These are phyloP conservation scores for Fusarium neocosmosporiellum DNA, from an alignment of 2,329 filamentous ascomycete species.

Conservation along the genomic window DNA sequence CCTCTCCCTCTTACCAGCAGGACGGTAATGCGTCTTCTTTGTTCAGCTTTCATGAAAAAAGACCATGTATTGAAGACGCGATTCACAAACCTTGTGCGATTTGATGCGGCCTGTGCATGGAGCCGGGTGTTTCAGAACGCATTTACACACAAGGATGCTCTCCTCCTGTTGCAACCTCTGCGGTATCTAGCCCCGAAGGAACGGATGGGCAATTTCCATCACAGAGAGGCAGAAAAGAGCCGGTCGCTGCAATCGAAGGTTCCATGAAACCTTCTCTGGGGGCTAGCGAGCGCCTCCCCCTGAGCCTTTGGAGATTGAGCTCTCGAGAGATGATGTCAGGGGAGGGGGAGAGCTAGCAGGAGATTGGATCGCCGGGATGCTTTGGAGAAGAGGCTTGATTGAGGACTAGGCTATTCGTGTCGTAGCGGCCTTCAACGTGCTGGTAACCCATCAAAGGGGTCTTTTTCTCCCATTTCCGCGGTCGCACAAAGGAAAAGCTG, in stretches of 20 bases:
- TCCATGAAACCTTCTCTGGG: constrained; percentile 43
- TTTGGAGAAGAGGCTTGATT: not conserved
- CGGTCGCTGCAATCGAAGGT: constrained; percentile 36
- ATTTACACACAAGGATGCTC: constrained; percentile 3
- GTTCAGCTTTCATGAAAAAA: not conserved
- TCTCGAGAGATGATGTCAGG: constrained; percentile 37
- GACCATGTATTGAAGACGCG: not conserved
- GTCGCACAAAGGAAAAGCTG: not conserved
- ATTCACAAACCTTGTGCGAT: constrained; percentile 15
- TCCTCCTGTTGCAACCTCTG: not conserved
- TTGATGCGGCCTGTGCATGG: constrained; percentile 27
- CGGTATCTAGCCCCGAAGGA: constrained; percentile 3
- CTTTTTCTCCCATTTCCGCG: not conserved
- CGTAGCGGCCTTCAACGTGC: not conserved
- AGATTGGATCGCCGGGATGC: constrained; percentile 7
- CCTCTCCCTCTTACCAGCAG: not conserved
- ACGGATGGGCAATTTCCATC: constrained; percentile 11
- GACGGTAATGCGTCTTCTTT: not conserved
- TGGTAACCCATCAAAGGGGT: constrained; percentile 11
- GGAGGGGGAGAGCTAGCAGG: constrained; percentile 27
- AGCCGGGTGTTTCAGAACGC: constrained; percentile 26
- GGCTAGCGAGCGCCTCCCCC: constrained; percentile 26
- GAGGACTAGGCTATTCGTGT: not conserved
- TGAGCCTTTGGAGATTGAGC: constrained; percentile 36
- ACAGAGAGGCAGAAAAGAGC: not conserved